Base-by-base conservation (phyloP, 2,329 filamentous ascomycete species). In the Magnaporthiopsis incrustans region DNA sequence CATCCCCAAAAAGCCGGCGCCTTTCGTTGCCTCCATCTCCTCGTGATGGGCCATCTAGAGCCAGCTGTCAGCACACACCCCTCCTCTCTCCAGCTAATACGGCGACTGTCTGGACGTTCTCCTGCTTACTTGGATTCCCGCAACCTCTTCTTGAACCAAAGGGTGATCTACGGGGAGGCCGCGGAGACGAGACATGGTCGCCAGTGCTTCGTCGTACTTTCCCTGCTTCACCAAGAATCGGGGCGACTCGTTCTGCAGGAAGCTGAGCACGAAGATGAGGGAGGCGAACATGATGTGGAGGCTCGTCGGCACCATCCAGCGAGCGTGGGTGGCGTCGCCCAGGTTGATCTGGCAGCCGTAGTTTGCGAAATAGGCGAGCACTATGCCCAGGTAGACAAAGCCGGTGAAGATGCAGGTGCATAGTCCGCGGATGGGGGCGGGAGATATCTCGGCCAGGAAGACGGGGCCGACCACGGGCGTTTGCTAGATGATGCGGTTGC, bases 251-350 rank as follows among this genome's bases (percentile, higher is more conserved):
- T 79, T 80, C 67, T 88, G 83, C 67, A 88, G 81, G 73, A 89
- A 88, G 12, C 85, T 89, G 22, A 92, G 79, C 64, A 84, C 69
- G 71, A 90, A 83, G 71, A 91, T 91, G 67, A 92, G 75, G 10
- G 83, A 84, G 4, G 89, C 86, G 71, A 92, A 91, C 73, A 91
- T 91, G 72, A 93, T 79, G 72, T 93, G 90, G 66, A 92, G 78
- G 68, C 85, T 86, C 62, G 88, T 90, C 1, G 90, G 89, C 0
- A 91, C 82, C 44, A 63, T 71, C 82, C 82, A 85, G 68, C 80
- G 79, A 65, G 78, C 77, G 66, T 77, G 74, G 11, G 76, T 77
- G 25, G 72, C 67, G 57, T 78, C 75, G n/a, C 74, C 71, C 35
- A 85, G 76, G 70, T 84, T 76, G 32, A 84, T 63, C 65, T 78